These are phyloP conservation scores for Ceratobasidium sp. DNA, from an alignment of 1,284 basidiomycete genomes.

Conservation along the genomic window DNA sequence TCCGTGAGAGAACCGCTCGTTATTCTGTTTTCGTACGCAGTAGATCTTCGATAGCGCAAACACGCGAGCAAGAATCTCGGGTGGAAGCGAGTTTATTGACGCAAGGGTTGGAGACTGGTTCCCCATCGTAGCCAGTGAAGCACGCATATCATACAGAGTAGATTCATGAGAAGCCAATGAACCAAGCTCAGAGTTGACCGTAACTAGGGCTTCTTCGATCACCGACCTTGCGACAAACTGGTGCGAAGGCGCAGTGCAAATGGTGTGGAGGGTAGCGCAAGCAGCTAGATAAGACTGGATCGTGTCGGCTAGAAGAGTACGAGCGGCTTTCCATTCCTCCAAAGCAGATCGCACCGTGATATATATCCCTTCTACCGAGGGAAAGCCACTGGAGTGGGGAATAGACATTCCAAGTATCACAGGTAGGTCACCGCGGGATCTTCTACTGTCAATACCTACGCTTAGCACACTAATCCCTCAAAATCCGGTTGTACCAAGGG, in stretches of 20 bases:
- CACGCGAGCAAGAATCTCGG: constrained; percentile 3
- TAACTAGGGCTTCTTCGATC: not conserved
- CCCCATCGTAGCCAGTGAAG: not conserved
- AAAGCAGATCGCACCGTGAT: not conserved
- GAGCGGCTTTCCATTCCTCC: not conserved
- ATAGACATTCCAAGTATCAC: not conserved
- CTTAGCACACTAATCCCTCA: too few relatives aligned
- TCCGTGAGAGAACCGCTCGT: not conserved
- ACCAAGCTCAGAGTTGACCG: not conserved
- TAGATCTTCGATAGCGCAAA: not conserved
- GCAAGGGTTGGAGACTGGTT: not conserved
- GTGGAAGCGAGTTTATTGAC: not conserved
- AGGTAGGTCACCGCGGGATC: not conserved
- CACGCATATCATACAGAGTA: not conserved
- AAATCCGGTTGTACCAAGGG: too few relatives aligned
- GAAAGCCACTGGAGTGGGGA: not conserved
- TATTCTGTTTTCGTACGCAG: not conserved
- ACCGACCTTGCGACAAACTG: not conserved
- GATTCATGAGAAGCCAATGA: not conserved
- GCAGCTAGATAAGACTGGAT: not conserved
- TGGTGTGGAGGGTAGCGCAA: not conserved
- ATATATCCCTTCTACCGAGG: not conserved
- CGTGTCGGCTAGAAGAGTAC: not conserved
- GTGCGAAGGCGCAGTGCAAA: not conserved
- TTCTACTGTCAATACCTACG: too few relatives aligned